Conservation (phyloP, 2,329 filamentous ascomycete species). For the Penicillium sp. region DNA sequence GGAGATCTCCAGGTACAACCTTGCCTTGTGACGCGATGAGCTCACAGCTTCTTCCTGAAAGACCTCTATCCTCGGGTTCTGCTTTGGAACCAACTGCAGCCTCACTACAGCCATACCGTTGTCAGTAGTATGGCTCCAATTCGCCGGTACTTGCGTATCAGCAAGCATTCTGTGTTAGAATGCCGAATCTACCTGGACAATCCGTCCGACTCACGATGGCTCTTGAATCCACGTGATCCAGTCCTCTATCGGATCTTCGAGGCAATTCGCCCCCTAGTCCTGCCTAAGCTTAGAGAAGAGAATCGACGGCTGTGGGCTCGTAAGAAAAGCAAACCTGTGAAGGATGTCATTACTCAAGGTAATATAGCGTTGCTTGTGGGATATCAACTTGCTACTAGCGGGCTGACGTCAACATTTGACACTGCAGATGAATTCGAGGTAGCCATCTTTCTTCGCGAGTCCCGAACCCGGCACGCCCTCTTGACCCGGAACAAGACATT, state of each 20-base stretch:
- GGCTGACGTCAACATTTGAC: constrained; percentile 1
- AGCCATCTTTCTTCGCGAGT: constrained; percentile 85
- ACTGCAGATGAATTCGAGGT: constrained; percentile 88
- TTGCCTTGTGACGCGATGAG: constrained; percentile 1
- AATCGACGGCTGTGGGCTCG: constrained; percentile 56
- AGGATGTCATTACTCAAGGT: constrained; percentile 83
- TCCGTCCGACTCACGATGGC: constrained; percentile 72
- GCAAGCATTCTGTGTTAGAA: constrained; percentile 91
- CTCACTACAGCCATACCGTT: background rate
- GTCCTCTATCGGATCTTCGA: constrained; percentile 78
- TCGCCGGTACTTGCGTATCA: constrained; percentile 83
- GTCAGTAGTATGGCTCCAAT: constrained; percentile 67
- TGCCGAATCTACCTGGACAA: constrained; percentile 94
- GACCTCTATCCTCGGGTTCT: background rate
- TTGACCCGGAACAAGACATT: constrained; percentile 81
- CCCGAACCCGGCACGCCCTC: constrained; percentile 75
- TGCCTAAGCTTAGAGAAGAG: constrained; percentile 88
- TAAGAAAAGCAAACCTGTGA: constrained; percentile 73
- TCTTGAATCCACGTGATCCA: constrained; percentile 71
- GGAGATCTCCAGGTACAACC: constrained; percentile 9
- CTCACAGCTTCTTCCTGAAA: constrained; percentile 3
- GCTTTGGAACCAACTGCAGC: background rate
- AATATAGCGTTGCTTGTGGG: constrained; percentile 60
- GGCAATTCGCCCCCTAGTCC: constrained; percentile 74
- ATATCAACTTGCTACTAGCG: background rate